Conservation (phyloP, 805 yeast species). For the Sugiyamaella boreocaroliniensis region DNA sequence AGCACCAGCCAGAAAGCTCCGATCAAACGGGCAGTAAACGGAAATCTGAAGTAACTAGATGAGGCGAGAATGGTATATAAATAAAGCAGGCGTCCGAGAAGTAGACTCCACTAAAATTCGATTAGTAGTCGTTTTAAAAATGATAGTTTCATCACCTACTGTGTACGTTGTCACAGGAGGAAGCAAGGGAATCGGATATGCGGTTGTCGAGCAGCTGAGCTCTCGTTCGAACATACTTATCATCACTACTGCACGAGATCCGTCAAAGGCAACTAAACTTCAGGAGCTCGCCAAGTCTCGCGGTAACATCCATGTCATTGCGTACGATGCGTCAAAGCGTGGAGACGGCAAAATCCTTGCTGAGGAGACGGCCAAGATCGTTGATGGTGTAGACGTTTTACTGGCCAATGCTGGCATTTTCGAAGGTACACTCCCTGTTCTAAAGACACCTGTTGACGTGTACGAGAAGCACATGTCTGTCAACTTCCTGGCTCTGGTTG, state of each 20-base stretch:
- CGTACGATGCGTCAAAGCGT: constrained; percentile 21
- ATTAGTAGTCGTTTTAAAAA: neutral
- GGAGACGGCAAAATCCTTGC: constrained; percentile 17
- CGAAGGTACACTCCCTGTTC: neutral
- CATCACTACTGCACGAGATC: constrained; percentile 19
- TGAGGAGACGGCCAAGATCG: constrained; percentile 10
- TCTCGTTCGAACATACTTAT: constrained; percentile 20
- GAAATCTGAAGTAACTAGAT: no score
- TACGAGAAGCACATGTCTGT: constrained; percentile 18
- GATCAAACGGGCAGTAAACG: no score
- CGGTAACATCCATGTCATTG: constrained; percentile 23
- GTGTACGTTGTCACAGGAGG: constrained; percentile 33
- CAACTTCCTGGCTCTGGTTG: constrained; percentile 26
- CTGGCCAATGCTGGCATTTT: constrained; percentile 27
- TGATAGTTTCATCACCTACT: neutral
- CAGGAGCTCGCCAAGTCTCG: constrained; percentile 6
- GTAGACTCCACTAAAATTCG: neutral
- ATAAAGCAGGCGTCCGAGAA: no score
- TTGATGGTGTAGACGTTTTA: constrained; percentile 25
- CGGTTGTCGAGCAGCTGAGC: constrained; percentile 25
- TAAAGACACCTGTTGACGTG: neutral
- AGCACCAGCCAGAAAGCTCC: no score
- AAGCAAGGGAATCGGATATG: constrained; percentile 34
- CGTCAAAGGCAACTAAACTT: constrained; percentile 11
- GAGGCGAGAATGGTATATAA: no score